A percentile compares a stretch with the other conserved stretches of the same genome.
phyloP scores from a whole-genome alignment of 75 land plant genomes.

The Isoetes taiwanensis region DNA sequence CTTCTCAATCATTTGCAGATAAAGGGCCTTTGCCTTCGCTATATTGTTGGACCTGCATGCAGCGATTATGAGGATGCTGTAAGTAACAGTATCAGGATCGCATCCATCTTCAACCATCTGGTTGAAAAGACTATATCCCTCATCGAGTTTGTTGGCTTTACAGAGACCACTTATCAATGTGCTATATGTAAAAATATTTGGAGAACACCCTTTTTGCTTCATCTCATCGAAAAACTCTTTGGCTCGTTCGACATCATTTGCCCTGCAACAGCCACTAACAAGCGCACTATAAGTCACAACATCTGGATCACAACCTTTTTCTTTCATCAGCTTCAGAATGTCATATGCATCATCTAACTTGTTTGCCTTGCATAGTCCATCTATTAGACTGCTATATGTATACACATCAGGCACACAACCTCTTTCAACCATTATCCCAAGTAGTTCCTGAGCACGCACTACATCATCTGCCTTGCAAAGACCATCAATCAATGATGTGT shows the following conservation, averaged over 20 bases:
- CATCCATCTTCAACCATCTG: background rate
- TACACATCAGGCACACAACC: background rate
- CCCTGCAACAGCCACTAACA: background rate
- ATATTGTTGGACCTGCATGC: background rate
- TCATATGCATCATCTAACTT: background rate
- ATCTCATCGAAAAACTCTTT: background rate
- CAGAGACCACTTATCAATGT: background rate
- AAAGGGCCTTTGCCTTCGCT: background rate
- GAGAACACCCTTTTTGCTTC: background rate
- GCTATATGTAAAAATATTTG: background rate
- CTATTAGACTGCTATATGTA: background rate
- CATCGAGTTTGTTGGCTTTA: background rate
- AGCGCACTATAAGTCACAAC: conserved; percentile 5
- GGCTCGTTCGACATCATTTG: background rate
- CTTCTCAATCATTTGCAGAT: conserved; percentile 5
- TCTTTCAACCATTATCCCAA: background rate
- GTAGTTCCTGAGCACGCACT: background rate
- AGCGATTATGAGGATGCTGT: background rate
- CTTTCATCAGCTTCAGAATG: background rate
- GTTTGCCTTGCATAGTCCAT: background rate
- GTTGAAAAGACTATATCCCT: background rate
- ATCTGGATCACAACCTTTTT: background rate
- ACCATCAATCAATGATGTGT: background rate
- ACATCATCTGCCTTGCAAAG: background rate
- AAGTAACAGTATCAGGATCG: background rate